phyloP scores from a whole-genome alignment of 805 yeast genomes.

The Yamadazyma sp. region DNA sequence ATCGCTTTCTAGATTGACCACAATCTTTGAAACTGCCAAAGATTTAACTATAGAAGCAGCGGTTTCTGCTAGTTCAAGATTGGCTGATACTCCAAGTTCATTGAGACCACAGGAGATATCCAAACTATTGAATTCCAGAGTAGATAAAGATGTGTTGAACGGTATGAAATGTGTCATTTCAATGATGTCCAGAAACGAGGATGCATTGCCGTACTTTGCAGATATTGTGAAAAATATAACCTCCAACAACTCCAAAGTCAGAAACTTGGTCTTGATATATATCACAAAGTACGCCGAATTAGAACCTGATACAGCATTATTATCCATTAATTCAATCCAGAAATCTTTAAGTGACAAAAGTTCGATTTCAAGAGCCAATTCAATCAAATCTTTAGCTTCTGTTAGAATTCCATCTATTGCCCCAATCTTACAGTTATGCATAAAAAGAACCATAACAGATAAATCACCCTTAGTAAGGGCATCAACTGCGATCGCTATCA shows the following conservation, averaged over 20 bases:
- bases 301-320: slow-evolving; percentile 85
- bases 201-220: slow-evolving; percentile 56
- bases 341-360: slow-evolving; percentile 69
- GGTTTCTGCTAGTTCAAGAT: slow-evolving; percentile 65
- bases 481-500: slow-evolving; percentile 74
- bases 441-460: slow-evolving; percentile 67
- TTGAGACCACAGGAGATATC: slow-evolving; percentile 64
- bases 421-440: slow-evolving; percentile 72
- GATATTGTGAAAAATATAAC: slow-evolving; percentile 87
- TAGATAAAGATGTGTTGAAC: slow-evolving; percentile 48
- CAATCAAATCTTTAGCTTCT: slow-evolving; percentile 79
- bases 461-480: slow-evolving; percentile 74
- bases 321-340: slow-evolving; percentile 90
- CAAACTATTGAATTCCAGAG: slow-evolving; percentile 62
- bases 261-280: slow-evolving; percentile 74
- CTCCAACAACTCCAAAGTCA: slow-evolving; percentile 57
- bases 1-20: slow-evolving; percentile 48
- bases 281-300: slow-evolving; percentile 72
- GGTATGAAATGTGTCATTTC: slow-evolving; percentile 43
- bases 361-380: slow-evolving; percentile 65
- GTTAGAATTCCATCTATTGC: slow-evolving; percentile 76
- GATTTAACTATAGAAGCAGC: slow-evolving; percentile 82
- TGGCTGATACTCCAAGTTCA: slow-evolving; percentile 60
- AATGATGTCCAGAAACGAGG: slow-evolving; percentile 39
- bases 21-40: slow-evolving; percentile 76